phyloP scores from a whole-genome alignment of 306 rosid species.

The Adenanthera pavonina region DNA sequence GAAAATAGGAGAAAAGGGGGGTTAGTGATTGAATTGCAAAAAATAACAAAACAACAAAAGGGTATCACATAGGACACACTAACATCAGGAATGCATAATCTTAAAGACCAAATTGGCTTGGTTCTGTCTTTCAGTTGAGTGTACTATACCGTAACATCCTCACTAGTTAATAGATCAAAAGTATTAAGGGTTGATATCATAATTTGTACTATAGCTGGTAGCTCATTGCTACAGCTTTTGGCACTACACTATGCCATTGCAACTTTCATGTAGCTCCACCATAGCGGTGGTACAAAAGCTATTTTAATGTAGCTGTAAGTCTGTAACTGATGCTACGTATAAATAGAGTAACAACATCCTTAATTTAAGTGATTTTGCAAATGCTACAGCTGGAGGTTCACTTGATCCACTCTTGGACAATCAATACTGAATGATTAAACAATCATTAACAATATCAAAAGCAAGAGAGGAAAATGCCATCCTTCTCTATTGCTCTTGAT shows the following conservation, averaged over 20 bases:
- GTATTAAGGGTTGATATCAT: neutral
- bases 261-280: neutral
- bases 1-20: constrained; percentile 11
- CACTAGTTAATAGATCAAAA: neutral
- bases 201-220: neutral
- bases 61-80: neutral
- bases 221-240: neutral
- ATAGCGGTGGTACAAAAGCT: neutral
- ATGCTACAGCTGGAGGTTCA: neutral
- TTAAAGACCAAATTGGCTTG: neutral
- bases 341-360: neutral
- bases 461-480: neutral
- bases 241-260: neutral
- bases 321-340: neutral
- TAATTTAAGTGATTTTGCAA: neutral
- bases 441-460: neutral
- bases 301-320: neutral
- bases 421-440: neutral
- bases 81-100: neutral
- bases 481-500: too few relatives aligned
- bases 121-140: neutral
- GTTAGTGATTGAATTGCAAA: constrained; percentile 27
- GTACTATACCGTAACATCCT: neutral
- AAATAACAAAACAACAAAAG: neutral
- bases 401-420: neutral